Base-by-base conservation (phyloP, 495 filamentous ascomycete genomes). In the Arthonia radiata region DNA sequence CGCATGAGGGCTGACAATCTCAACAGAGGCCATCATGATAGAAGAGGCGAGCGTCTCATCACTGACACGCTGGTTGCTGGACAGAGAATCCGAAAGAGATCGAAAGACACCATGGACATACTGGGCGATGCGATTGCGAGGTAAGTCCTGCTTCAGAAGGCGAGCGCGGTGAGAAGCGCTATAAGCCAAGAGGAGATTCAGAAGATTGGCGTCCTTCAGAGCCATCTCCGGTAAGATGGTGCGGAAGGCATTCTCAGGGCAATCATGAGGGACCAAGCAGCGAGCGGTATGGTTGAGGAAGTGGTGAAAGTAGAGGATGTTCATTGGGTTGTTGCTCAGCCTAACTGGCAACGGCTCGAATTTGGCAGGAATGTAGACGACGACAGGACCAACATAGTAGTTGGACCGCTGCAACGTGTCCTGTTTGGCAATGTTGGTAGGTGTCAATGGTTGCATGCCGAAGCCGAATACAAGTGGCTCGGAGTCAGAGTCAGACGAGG, bases 31-130 rank as follows among this genome's bases (percentile, higher is more conserved):
- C 17, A 90, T 54, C 74, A 90, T 77, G 30, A 90, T 80, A 2
- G 78, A 74, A 1, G 79, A 77, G 6, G 79, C 75, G 12, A 90
- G 54, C 34, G 74, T 78, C 19, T 63, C 61, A 39, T 80, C 67
- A 12, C 71, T 68, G 24, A 78, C 67, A 18, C 55, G 57, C 24
- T 42, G 41, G 25, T 35, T 43, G 8, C 15, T 25, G 17, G 30
- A 39, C 15, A 86, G 53, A 5, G 73, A 71, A 18, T 64, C 42
- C 16, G 71, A 61, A 13, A 90, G 57, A 13, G 67, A 60, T 0
- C 71, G 69, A 31, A 90, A 78, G 8, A 83, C 74, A 35, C 75
- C 62, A 41, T 73, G 57, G 10, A 86, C 72, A 62, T 70, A 83
- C 14, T 59, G 49, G 1, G 75, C 74, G 25, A 89, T 89, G 14